phyloP scores from a whole-genome alignment of 176 grass and related monocot genomes.

The Raddia distichophylla region DNA sequence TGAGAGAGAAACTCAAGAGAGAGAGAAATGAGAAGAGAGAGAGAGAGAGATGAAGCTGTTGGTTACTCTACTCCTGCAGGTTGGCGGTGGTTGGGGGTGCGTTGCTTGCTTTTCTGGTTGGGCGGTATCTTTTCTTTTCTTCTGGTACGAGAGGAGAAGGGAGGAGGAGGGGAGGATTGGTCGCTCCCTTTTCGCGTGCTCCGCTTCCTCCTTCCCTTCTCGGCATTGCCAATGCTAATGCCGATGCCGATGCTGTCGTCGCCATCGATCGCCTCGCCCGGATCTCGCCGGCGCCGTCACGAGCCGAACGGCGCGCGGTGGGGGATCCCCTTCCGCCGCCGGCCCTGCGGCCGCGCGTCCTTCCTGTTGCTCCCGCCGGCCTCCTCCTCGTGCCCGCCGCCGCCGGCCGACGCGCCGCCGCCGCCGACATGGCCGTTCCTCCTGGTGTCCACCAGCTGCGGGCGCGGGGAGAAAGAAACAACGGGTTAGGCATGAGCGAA shows the following conservation, averaged over 20 bases:
- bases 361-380: slow-evolving; percentile 27
- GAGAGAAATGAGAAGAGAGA: neutral
- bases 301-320: slow-evolving; percentile 74
- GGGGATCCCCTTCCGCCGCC: slow-evolving; percentile 74
- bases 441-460: slow-evolving; percentile 72
- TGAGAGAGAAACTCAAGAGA: neutral
- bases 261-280: neutral
- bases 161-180: neutral
- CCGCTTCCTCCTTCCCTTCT: slow-evolving; percentile 10
- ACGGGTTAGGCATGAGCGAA: slow-evolving; percentile 55
- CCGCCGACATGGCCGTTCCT: slow-evolving; percentile 36
- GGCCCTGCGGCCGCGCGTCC: slow-evolving; percentile 36
- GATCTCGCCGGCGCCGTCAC: slow-evolving; percentile 24
- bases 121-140: slow-evolving; percentile 3
- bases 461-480: slow-evolving; percentile 8
- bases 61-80: slow-evolving; percentile 26
- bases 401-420: neutral
- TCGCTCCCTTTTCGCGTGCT: neutral
- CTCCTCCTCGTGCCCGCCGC: neutral
- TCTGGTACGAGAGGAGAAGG: neutral
- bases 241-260: neutral
- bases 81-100: slow-evolving; percentile 38
- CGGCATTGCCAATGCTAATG: neutral
- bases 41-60: slow-evolving; percentile 33
- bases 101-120: slow-evolving; percentile 35